Evolutionary conservation across 1,284 basidiomycete species (phyloP).

Genomic region (Malassezia dermatis): DNA sequence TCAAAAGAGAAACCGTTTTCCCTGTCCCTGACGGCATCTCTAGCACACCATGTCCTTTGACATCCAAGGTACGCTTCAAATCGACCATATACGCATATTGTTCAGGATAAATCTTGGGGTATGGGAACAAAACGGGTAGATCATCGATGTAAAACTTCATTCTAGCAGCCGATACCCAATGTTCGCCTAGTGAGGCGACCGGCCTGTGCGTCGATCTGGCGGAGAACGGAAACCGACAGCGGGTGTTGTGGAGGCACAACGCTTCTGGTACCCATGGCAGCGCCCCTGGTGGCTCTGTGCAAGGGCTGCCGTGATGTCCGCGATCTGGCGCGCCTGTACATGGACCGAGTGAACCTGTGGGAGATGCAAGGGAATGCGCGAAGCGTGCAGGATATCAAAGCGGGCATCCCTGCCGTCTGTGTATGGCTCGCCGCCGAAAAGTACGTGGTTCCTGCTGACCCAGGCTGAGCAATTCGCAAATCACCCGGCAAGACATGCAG

Average conservation of each 20-base stretch:
- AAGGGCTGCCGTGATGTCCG: conserved; percentile 11
- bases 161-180: neutral
- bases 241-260: neutral
- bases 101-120: conserved; percentile 56
- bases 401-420: conserved; percentile 7
- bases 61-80: conserved; percentile 88
- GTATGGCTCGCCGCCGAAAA: conserved; percentile 14
- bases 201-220: neutral
- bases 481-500: neutral
- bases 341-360: conserved; percentile 16
- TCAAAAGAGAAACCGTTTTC: conserved; percentile 92
- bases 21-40: conserved; percentile 99
- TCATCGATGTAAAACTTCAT: conserved; percentile 98
- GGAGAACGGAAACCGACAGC: neutral
- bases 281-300: conserved; percentile 10
- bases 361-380: conserved; percentile 16
- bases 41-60: conserved; percentile 82
- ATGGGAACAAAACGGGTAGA: conserved; percentile 52
- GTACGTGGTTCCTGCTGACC: conserved; percentile 1
- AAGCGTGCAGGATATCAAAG: conserved; percentile 7
- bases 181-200: neutral
- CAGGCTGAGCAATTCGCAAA: neutral
- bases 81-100: conserved; percentile 99
- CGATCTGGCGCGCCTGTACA: conserved; percentile 11
- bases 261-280: neutral